Evolutionary conservation across 352 stramenopile species (phyloP).

Genomic region (Pythium utonaiense): DNA sequence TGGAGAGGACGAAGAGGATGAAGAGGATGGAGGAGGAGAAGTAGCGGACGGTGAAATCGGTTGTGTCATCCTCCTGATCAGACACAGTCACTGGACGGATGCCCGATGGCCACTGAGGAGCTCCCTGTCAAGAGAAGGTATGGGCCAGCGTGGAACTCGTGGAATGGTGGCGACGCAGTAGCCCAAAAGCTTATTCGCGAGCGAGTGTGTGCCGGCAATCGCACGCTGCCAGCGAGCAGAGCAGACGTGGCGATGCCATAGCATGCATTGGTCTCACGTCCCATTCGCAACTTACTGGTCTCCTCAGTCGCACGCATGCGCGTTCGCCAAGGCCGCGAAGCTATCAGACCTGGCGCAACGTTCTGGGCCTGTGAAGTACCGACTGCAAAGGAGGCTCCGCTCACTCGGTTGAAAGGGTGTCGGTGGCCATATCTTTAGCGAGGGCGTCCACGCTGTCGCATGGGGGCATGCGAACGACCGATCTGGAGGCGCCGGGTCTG

Average conservation of each 20-base stretch:
- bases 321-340: neutral
- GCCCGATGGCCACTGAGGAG: neutral
- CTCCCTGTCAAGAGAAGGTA: neutral
- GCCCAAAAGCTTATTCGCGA: neutral
- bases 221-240: neutral
- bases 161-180: neutral
- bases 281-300: neutral
- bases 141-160: neutral
- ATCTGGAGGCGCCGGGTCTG: neutral
- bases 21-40: neutral
- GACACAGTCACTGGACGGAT: neutral
- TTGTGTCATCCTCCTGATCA: neutral
- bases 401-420: neutral
- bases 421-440: neutral
- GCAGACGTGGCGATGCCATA: neutral
- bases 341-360: neutral
- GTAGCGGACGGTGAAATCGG: neutral
- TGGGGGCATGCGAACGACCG: neutral
- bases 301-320: conserved; percentile 1
- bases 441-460: neutral
- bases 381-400: neutral
- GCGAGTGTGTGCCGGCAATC: neutral
- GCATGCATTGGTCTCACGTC: neutral
- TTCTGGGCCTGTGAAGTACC: neutral
- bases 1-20: neutral